phyloP scores from a whole-genome alignment of 192 early-diverging fungal species.

The Gonapodya sp. region DNA sequence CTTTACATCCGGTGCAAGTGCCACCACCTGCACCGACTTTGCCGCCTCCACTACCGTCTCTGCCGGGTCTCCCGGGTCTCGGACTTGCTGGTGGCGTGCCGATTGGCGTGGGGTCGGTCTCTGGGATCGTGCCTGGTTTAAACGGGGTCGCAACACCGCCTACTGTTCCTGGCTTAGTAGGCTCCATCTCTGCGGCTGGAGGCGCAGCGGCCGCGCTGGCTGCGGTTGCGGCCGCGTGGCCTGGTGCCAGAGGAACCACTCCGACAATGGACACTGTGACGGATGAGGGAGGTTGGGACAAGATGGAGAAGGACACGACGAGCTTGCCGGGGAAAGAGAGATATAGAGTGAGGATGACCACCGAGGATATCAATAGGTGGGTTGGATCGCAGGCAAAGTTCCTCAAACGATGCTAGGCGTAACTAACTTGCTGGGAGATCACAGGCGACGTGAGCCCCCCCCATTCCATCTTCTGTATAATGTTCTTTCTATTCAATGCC shows the following conservation, averaged over 20 bases:
- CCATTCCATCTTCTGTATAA: slow-evolving; percentile 8
- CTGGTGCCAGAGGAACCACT: neutral
- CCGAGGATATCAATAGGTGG: slow-evolving; percentile 28
- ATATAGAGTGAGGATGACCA: slow-evolving; percentile 18
- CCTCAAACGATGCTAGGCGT: neutral
- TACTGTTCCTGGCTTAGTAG: neutral
- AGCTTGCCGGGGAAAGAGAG: slow-evolving; percentile 16
- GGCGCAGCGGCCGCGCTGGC: too few relatives aligned
- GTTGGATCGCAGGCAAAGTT: slow-evolving; percentile 9
- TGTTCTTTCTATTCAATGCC: slow-evolving; percentile 53
- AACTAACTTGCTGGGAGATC: neutral
- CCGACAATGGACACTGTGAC: slow-evolving; percentile 10
- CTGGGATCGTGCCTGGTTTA: neutral
- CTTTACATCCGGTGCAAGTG: neutral
- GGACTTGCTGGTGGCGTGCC: neutral
- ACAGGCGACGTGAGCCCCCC: neutral
- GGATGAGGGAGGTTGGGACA: slow-evolving; percentile 6
- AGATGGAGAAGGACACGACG: slow-evolving; percentile 12
- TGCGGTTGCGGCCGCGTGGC: too few relatives aligned
- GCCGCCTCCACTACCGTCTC: neutral
- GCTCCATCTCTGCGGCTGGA: neutral
- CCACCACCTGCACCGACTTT: neutral
- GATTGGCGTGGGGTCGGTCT: neutral
- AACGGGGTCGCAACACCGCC: neutral
- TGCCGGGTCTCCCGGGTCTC: neutral